Conservation (phyloP, 441 rosid species). For the Euphorbia celastroides region DNA sequence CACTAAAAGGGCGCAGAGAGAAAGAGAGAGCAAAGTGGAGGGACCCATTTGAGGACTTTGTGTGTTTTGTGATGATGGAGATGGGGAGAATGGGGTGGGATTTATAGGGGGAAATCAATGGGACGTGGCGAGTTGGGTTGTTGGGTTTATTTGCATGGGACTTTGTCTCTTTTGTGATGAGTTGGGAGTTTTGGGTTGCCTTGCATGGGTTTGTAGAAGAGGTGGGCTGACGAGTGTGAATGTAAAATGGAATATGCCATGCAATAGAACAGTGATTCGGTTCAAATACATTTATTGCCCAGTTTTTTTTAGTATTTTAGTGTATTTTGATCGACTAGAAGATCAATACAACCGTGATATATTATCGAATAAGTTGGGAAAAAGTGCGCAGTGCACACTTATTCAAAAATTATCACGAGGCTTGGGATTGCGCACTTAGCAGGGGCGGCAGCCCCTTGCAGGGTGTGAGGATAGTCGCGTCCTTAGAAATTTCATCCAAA, state of each 20-base stretch:
- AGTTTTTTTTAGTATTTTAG: too few species aligned
- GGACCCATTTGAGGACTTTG: not conserved
- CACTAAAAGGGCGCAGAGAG: not conserved
- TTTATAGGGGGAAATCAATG: not conserved
- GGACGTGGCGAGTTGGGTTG: slow-evolving; percentile 3
- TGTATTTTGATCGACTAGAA: too few species aligned
- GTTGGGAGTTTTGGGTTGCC: not conserved
- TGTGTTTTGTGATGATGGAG: not conserved
- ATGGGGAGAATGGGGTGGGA: not conserved
- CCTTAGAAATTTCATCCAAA: too few species aligned
- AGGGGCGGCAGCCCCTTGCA: too few species aligned
- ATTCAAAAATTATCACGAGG: too few species aligned
- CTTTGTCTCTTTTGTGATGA: not conserved
- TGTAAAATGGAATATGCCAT: not conserved
- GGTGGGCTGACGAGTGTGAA: not conserved
- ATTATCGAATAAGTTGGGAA: too few species aligned
- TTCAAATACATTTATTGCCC: too few species aligned
- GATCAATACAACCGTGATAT: too few species aligned
- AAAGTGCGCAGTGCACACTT: too few species aligned
- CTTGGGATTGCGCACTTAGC: too few species aligned
- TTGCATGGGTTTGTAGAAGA: not conserved
- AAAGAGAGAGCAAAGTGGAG: not conserved
- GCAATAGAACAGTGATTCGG: not conserved
- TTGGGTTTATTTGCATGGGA: not conserved
- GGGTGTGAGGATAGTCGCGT: too few species aligned